Evolutionary conservation across 169 alveolate species (phyloP).

Genomic region (Perkinsus chesapeaki): DNA sequence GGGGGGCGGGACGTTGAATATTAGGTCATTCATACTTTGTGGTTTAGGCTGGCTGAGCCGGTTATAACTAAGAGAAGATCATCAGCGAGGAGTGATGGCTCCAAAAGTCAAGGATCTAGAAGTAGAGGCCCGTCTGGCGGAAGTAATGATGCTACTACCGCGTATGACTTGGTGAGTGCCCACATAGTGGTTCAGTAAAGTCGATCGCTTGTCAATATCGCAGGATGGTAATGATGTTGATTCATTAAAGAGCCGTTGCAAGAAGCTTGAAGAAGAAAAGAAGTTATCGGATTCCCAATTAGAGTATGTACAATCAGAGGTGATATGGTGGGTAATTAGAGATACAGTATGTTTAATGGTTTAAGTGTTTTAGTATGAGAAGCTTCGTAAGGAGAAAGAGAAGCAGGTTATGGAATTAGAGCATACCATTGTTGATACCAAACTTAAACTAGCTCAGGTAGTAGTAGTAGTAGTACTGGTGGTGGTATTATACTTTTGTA

Average conservation of each 20-base stretch:
- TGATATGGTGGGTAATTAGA: neutral
- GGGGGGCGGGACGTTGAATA: neutral
- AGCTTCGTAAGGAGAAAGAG: neutral
- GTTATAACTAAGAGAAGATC: too few species aligned
- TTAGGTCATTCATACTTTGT: too few species aligned
- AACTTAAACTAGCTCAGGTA: neutral
- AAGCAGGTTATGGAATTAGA: neutral
- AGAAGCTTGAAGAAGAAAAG: neutral
- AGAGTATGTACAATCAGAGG: neutral
- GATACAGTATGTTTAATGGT: neutral
- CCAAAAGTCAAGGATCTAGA: too few species aligned
- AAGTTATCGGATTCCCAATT: neutral
- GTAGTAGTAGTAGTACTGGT: neutral
- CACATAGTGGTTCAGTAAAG: too few species aligned
- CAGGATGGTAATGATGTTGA: neutral
- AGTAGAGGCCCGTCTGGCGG: too few species aligned
- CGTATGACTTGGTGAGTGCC: too few species aligned
- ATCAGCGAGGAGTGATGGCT: too few species aligned
- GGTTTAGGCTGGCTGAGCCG: too few species aligned
- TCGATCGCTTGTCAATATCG: neutral
- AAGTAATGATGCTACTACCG: too few species aligned
- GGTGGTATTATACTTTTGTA: neutral
- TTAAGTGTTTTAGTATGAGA: neutral
- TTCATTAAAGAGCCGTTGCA: neutral
- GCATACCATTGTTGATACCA: neutral